Evolutionary conservation across 1,284 basidiomycete species (phyloP), one percentile per base, ranked within the genome.

Genomic region (Limonomyces culmigenus): DNA sequence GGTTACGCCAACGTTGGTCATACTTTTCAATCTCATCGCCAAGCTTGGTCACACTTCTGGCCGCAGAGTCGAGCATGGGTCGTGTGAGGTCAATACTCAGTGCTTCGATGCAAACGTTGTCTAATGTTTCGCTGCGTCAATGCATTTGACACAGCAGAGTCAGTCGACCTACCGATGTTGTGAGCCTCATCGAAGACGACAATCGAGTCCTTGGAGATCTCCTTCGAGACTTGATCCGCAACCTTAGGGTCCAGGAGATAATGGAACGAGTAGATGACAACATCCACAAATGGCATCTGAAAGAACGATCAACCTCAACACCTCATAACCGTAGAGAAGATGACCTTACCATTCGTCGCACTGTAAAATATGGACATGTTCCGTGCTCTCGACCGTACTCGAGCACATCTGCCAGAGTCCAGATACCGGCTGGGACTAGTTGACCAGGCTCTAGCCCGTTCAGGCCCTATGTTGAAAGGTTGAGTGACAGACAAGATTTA

Each of bases 161-260:
- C n/a, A 27, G 21, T 16, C 18, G 5, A 49, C 67, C 42, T 45
- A 89, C 88, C 91, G 40, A 99, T 99, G 53, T 99, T 99, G 60
- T 99, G 95, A 5, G 95, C 95, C 56, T 99, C 95, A 52, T 99
- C 95, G 49, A 99, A 99, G 0, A 99, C 92, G 32, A 99, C 92
- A 39, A 99, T 99, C 31, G 89, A 79, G 52, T 98, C 95, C 48
- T 97, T 97, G 20, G 85, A 88, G 60, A 98, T 70, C 53, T 98
- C 93, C 50, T 89, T 92, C 4, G 92, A 97, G 11, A 99, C 95
- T 60, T 97, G 92, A 49, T 98, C 93, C 0, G 95, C 95, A 29
- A 99, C 91, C 59, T 99, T 99, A 1, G 95, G 95, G 58, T 99
- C 95, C 32, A 99, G 72, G 17, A 99, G 68, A 54, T 99, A 99